Evolutionary conservation across 305 asterid species (phyloP), one percentile per base, ranked within the genome.

Genomic region (Petunia hybrid): DNA sequence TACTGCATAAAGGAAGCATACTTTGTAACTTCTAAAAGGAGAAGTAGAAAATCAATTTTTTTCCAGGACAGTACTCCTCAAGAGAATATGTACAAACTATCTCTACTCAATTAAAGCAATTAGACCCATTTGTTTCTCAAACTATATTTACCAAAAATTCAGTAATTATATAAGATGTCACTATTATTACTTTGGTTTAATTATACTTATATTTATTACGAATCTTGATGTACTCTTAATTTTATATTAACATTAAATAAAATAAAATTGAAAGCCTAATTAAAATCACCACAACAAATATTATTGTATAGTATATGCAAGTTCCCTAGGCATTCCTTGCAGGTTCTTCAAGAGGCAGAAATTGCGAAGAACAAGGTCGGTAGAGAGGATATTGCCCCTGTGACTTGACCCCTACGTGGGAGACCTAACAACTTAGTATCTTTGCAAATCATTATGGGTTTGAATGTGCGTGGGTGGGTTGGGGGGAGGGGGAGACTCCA

Each of bases 371-470:
- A 36, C 9, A 5, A 70, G 43, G 42, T 45, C 46, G 60, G 10
- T 45, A 60, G 46, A 69, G 59, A 69, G 46, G n/a, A 70, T 70
- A 70, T 70, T 22, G 31, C 31, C 42, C 77, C 60, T 46, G 77
- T 70, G 60, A 70, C 41, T 70, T 6, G 4, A 22, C 77, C 60
- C 39, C 77, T 70, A 70, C 9, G 8, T 10, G 3, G 60, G 60
- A 70, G 60, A 45, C 60, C 12, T 55, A 48, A 46, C 60, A 70
- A 10, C 22, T 46, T 31, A 60, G 43, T 70, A 10, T 36, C 77
- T 22, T 60, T 5, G 14, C 13, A 10, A 45, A 70, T 53, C 60
- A 70, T 42, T 31, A 46, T 45, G 5, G 77, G 60, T 12, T 22
- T 22, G 31, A 22, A 1, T 22, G 31, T 22, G 31, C 31, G 31